These are phyloP conservation scores for Ichthyophthirius multifiliis DNA, from an alignment of 169 alveolate genomes.

Conservation along the genomic window DNA sequence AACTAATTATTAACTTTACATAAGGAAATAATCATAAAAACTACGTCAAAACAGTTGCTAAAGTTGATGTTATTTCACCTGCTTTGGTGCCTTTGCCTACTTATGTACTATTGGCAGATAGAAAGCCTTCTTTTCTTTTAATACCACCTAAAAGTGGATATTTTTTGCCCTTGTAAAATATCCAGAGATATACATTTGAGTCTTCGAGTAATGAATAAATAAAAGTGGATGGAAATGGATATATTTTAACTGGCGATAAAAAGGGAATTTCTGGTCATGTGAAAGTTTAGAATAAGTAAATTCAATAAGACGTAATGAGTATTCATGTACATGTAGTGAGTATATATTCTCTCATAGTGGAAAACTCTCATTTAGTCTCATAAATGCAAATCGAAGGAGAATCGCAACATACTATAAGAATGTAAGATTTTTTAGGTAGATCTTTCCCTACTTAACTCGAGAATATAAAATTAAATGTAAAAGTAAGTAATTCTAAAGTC, in stretches of 20 bases:
- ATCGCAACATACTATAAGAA: background rate
- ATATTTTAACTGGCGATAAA: background rate
- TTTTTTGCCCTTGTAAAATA: background rate
- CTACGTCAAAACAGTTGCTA: background rate
- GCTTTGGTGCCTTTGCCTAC: background rate
- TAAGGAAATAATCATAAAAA: background rate
- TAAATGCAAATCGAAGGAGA: constrained; percentile 8
- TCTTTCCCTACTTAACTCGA: constrained; percentile 10
- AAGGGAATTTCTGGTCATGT: background rate
- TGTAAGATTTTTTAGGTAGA: constrained; percentile 19
- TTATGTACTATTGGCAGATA: background rate
- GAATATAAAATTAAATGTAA: background rate
- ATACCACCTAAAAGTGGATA: constrained; percentile 15
- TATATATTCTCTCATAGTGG: background rate
- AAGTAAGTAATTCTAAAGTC: constrained; percentile 9
- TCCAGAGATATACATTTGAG: background rate
- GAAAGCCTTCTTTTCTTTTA: background rate
- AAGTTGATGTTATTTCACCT: constrained; percentile 2
- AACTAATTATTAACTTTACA: background rate
- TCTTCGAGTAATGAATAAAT: background rate
- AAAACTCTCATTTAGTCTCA: constrained; percentile 9
- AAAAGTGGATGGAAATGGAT: background rate
- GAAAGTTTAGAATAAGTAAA: background rate
- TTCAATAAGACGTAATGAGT: background rate
- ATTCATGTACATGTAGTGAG: background rate